Conservation (phyloP, 2,329 filamentous ascomycete genomes). For the Epichloe scottii region DNA sequence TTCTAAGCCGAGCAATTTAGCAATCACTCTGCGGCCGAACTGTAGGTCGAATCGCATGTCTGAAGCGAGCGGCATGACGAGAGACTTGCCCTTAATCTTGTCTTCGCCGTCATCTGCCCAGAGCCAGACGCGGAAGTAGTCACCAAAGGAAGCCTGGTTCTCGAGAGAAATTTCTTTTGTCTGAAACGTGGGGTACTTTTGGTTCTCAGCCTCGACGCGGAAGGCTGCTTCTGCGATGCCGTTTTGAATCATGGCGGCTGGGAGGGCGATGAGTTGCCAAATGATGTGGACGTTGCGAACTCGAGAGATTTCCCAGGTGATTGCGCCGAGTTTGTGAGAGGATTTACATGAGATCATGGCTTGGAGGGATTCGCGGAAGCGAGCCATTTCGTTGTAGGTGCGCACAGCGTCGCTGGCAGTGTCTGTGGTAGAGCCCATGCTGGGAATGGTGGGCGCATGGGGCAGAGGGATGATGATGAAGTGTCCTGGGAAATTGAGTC, state of each 20-base stretch:
- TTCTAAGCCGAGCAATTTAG: conserved; percentile 74
- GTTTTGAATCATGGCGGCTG: conserved; percentile 51
- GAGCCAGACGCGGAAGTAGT: conserved; percentile 77
- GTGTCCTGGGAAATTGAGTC: conserved; percentile 68
- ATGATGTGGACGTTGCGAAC: conserved; percentile 73
- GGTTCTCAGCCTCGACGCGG: conserved; percentile 74
- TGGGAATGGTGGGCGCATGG: conserved; percentile 63
- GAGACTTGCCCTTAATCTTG: conserved; percentile 44
- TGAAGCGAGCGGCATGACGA: conserved; percentile 62
- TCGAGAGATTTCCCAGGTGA: conserved; percentile 89
- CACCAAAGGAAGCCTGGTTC: conserved; percentile 33
- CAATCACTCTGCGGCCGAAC: conserved; percentile 77
- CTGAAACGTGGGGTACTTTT: conserved; percentile 39
- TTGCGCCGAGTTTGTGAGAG: conserved; percentile 55
- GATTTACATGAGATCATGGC: conserved; percentile 54
- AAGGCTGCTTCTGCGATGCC: conserved; percentile 82
- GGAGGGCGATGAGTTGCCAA: conserved; percentile 83
- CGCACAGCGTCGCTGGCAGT: conserved; percentile 41
- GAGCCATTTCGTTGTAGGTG: conserved; percentile 70
- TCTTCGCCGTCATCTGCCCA: conserved; percentile 50
- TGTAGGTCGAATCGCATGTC: conserved; percentile 77
- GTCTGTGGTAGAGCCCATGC: conserved; percentile 44
- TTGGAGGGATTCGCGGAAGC: conserved; percentile 66
- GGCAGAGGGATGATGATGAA: conserved; percentile 82
- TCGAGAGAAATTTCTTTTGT: conserved; percentile 36